These are phyloP conservation scores for Emydomyces testavorans DNA, from an alignment of 2,329 filamentous ascomycete species.

Conservation along the genomic window DNA sequence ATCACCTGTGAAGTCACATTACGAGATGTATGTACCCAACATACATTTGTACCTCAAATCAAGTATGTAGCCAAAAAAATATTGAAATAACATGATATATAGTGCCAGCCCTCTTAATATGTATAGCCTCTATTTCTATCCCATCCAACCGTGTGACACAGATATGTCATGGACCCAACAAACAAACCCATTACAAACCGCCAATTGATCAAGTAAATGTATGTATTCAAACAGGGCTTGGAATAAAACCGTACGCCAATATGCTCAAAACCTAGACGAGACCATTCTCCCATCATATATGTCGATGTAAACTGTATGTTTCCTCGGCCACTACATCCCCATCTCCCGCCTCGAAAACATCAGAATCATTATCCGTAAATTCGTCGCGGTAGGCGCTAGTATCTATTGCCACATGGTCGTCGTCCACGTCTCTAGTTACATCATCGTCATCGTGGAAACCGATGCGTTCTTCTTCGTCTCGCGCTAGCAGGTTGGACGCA, in stretches of 20 bases:
- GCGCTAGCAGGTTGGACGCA: constrained; percentile 28
- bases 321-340: constrained; percentile 27
- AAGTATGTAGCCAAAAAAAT: no score
- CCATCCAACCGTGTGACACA: background rate
- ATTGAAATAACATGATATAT: no score
- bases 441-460: constrained; percentile 34
- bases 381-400: constrained; percentile 41
- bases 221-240: constrained; percentile 3
- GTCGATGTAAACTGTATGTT: constrained; percentile 33
- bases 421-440: constrained; percentile 35
- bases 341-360: constrained; percentile 36
- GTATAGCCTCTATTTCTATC: no score
- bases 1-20: no score
- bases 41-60: background rate
- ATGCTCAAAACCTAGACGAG: background rate
- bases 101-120: no score
- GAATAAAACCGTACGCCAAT: constrained; percentile 2
- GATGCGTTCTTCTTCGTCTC: constrained; percentile 35
- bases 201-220: background rate
- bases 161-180: background rate
- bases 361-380: constrained; percentile 43
- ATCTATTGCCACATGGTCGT: constrained; percentile 31
- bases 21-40: no score
- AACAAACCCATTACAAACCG: constrained; percentile 19
- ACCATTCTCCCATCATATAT: constrained; percentile 17